Conservation (phyloP, 2,329 filamentous ascomycete genomes). For the Rutstroemia sp. region DNA sequence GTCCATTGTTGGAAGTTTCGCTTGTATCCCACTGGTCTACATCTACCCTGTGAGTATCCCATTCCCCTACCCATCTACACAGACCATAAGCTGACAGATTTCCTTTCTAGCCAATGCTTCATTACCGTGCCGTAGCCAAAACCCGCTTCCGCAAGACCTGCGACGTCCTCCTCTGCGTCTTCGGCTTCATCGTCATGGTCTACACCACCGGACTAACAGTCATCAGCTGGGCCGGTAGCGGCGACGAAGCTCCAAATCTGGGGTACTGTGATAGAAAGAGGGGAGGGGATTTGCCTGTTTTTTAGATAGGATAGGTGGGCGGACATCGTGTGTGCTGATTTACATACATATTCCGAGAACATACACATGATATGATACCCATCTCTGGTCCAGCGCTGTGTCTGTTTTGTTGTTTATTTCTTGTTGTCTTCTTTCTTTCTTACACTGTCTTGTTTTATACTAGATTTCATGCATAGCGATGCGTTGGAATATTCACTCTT, state of each 20-base stretch:
- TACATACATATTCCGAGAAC: background rate
- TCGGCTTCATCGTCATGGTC: slow-evolving; percentile 79
- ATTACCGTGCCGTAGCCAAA: slow-evolving; percentile 72
- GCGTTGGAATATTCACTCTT: slow-evolving; percentile 1
- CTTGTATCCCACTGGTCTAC: slow-evolving; percentile 92
- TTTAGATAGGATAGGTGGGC: background rate
- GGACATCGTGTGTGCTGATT: background rate
- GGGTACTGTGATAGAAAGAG: slow-evolving; percentile 52
- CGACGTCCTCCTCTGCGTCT: slow-evolving; percentile 70
- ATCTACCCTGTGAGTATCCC: slow-evolving; percentile 83
- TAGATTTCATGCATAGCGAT: slow-evolving; percentile 8
- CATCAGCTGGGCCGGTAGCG: slow-evolving; percentile 70
- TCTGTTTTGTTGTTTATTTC: background rate
- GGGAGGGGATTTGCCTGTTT: background rate
- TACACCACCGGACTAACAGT: slow-evolving; percentile 88
- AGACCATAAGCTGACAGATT: slow-evolving; percentile 5
- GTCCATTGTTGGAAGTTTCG: slow-evolving; percentile 90
- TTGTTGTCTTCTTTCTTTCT: background rate
- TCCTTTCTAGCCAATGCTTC: slow-evolving; percentile 67
- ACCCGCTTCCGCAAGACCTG: slow-evolving; percentile 58
- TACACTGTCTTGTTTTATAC: background rate
- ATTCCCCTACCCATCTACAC: background rate
- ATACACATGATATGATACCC: too few relatives aligned
- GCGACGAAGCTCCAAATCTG: slow-evolving; percentile 39
- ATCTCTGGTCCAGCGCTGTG: background rate